Conservation (phyloP, 176 grass and related monocot genomes). For the Areca catechu region DNA sequence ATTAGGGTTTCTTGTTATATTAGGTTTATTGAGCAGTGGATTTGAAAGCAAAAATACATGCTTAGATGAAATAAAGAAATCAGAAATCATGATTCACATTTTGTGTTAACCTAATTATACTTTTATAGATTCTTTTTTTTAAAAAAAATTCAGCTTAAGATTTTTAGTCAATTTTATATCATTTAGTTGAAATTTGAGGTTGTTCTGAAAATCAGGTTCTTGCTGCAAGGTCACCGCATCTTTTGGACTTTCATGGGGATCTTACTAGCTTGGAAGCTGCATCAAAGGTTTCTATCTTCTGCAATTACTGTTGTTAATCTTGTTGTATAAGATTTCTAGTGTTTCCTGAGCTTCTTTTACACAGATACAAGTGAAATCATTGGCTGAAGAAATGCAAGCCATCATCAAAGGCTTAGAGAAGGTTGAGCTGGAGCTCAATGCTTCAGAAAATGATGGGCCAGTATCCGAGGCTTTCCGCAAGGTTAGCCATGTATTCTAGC, state of each 20-base stretch:
- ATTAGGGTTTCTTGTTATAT: too few species aligned
- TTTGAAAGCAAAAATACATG: too few species aligned
- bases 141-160: too few species aligned
- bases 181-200: too few species aligned
- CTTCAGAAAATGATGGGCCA: constrained; percentile 94
- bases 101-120: too few species aligned
- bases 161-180: too few species aligned
- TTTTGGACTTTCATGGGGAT: constrained; percentile 81
- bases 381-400: constrained; percentile 99
- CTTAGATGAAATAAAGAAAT: too few species aligned
- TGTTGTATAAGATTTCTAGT: constrained; percentile 9
- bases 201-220: constrained; percentile 43
- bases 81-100: too few species aligned
- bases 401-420: constrained; percentile 86
- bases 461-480: constrained; percentile 86
- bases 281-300: constrained; percentile 67
- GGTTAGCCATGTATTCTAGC: constrained; percentile 13
- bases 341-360: constrained; percentile 3
- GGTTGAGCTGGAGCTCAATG: constrained; percentile 68
- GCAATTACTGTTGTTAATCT: constrained; percentile 4
- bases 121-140: too few species aligned
- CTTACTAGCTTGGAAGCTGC: constrained; percentile 83
- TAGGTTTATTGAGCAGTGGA: too few species aligned
- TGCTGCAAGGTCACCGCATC: constrained; percentile 59
- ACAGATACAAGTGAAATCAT: constrained; percentile 95